Conservation (phyloP, 805 yeast species). For the Cyberlindnera saturnus region DNA sequence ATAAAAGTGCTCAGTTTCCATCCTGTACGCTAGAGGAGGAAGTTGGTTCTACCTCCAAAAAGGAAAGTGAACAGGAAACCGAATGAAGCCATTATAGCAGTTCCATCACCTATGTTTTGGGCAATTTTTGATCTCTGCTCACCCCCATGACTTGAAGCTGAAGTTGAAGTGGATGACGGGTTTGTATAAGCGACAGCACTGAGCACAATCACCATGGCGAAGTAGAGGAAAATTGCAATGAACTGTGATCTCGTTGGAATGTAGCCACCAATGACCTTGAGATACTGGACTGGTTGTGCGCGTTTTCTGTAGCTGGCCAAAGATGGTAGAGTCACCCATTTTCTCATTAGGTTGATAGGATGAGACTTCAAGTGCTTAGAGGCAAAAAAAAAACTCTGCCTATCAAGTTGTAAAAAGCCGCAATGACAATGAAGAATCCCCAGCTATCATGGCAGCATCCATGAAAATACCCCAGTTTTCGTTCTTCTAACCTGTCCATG, state of each 20-base stretch:
- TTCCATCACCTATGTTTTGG: slow-evolving; percentile 24
- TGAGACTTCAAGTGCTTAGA: slow-evolving; percentile 11
- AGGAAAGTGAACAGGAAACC: slow-evolving; percentile 48
- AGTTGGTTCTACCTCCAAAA: slow-evolving; percentile 70
- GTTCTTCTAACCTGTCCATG: slow-evolving; percentile 28
- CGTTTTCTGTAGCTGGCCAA: slow-evolving; percentile 12
- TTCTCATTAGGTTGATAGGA: slow-evolving; percentile 13
- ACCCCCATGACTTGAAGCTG: slow-evolving; percentile 17
- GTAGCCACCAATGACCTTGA: slow-evolving; percentile 15
- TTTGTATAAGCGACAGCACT: slow-evolving; percentile 15
- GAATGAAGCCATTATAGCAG: slow-evolving; percentile 22
- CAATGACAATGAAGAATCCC: slow-evolving; percentile 37
- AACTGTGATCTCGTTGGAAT: slow-evolving; percentile 21
- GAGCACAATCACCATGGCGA: slow-evolving; percentile 17
- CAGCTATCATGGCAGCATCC: slow-evolving; percentile 43
- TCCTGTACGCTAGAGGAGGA: slow-evolving; percentile 56
- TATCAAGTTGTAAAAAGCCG: slow-evolving; percentile 27
- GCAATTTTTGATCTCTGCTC: slow-evolving; percentile 9
- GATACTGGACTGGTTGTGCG: slow-evolving; percentile 11
- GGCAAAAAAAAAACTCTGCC: slow-evolving; percentile 13
- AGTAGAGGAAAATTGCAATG: slow-evolving; percentile 30
- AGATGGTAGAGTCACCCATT: slow-evolving; percentile 14
- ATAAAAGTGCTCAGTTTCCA: slow-evolving; percentile 61
- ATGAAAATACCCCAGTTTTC: slow-evolving; percentile 36
- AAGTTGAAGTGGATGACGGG: too few relatives aligned